Evolutionary conservation across 202 grass and related monocot genomes (phyloP), one percentile per base, ranked within the genome.

Genomic region (Zoysia matrella): DNA sequence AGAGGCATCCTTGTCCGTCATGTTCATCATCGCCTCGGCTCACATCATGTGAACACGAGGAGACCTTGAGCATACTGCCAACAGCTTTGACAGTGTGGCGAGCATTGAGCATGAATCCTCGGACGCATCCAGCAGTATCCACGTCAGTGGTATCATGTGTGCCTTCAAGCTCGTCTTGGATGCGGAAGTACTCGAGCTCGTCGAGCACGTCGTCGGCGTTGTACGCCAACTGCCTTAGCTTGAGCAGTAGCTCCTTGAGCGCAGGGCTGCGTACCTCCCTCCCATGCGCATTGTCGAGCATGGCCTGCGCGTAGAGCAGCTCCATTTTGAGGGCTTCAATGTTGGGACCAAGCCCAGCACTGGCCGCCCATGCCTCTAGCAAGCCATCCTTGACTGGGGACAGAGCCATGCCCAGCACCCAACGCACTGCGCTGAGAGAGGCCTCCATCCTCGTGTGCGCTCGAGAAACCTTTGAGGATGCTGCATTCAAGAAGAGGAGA

Each of bases 181-280:
- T 52, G 44, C 81, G 70, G 58, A 79, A 88, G 63, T 84, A 91
- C 6, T 85, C 85, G 7, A 91, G 56, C 73, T 88, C 85, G 41
- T 91, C 89, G 2, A 91, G 60, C 78, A 83, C 70, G 71, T 91
- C 85, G 13, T 91, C 89, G 0, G 78, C 85, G 0, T 13, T 12
- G 39, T 82, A 84, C 8, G 78, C 79, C 13, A 80, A 36, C 7
- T 55, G 74, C 44, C 86, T 53, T 56, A 77, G 52, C 0, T 30
- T 30, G 2, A 91, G 72, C 12, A 82, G 67, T 66, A 78, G 43
- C 9, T 6, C 54, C 12, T n/a, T n/a, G n/a, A 86, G 60, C 5
- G 68, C 48, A 2, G 48, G n/a, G 81, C 13, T 90, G 5, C 14
- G 45, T 12, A 0, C 11, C 12, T 49, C 1, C 68, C 46, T 5